Conservation (phyloP, 768 basidiomycete genomes). For the Suillus paluster region DNA sequence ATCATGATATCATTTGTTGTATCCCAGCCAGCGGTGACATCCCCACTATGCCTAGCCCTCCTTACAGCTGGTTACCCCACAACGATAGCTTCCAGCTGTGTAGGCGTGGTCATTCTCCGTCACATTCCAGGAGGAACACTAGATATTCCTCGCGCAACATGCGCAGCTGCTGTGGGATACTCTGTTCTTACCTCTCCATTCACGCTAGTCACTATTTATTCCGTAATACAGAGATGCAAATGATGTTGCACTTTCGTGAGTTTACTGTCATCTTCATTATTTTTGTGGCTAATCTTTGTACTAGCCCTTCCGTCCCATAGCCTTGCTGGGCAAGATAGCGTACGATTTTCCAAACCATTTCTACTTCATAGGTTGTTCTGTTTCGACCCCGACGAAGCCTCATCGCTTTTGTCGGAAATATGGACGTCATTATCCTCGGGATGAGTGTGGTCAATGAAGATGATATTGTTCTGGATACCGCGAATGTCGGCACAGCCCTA, state of each 20-base stretch:
- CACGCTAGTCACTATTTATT: background rate
- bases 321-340: no score
- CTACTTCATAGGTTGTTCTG: no score
- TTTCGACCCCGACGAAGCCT: no score
- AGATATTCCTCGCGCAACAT: slow-evolving; percentile 6
- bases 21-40: background rate
- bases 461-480: no score
- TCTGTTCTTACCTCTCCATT: background rate
- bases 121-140: slow-evolving; percentile 4
- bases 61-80: background rate
- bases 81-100: background rate
- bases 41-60: background rate
- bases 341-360: no score
- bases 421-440: no score
- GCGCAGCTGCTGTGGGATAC: slow-evolving; percentile 10
- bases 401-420: no score
- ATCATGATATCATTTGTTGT: background rate
- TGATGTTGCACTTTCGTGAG: background rate
- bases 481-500: no score
- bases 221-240: background rate
- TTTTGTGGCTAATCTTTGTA: background rate
- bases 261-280: background rate
- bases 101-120: slow-evolving; percentile 8
- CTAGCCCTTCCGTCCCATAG: no score
- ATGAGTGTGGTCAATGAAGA: no score